These are phyloP conservation scores for Phylloporus scabripes DNA, from an alignment of 768 basidiomycete genomes.

Conservation along the genomic window DNA sequence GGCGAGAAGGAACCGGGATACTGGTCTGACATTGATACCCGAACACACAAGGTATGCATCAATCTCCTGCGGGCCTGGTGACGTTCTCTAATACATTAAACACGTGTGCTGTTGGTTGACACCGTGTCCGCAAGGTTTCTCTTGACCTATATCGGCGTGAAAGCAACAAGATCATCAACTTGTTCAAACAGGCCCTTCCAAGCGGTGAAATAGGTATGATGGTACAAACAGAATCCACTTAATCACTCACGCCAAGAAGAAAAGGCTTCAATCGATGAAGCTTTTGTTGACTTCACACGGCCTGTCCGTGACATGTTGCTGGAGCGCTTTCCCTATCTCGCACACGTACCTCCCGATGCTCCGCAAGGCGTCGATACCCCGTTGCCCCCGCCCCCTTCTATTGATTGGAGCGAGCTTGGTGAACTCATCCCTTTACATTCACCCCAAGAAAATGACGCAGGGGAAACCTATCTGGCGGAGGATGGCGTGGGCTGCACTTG, in stretches of 20 bases:
- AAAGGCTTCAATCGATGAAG: slow-evolving; percentile 97
- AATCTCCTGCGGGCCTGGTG: neutral
- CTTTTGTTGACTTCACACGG: slow-evolving; percentile 86
- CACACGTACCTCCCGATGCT: slow-evolving; percentile 60
- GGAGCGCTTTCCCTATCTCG: slow-evolving; percentile 70
- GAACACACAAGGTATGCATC: slow-evolving; percentile 78
- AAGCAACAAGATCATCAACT: slow-evolving; percentile 75
- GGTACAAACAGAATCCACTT: neutral
- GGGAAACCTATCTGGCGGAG: slow-evolving; percentile 11
- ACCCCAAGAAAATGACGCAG: slow-evolving; percentile 16
- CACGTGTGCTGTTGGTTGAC: neutral
- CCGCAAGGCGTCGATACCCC: slow-evolving; percentile 69
- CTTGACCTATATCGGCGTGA: slow-evolving; percentile 91
- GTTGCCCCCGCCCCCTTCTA: slow-evolving; percentile 64
- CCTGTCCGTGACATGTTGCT: slow-evolving; percentile 75
- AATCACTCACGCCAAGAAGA: slow-evolving; percentile 42
- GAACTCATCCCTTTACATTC: slow-evolving; percentile 55
- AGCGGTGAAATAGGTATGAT: slow-evolving; percentile 73
- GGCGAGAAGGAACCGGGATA: slow-evolving; percentile 85
- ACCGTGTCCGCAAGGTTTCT: slow-evolving; percentile 56
- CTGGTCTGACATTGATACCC: slow-evolving; percentile 83
- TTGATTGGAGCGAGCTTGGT: slow-evolving; percentile 58
- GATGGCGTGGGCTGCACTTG: slow-evolving; percentile 52
- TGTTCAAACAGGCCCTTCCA: slow-evolving; percentile 78
- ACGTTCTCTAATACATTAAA: neutral